These are phyloP conservation scores for Coniochaeta ligniaria DNA, from an alignment of 2,329 filamentous ascomycete genomes.

Conservation along the genomic window DNA sequence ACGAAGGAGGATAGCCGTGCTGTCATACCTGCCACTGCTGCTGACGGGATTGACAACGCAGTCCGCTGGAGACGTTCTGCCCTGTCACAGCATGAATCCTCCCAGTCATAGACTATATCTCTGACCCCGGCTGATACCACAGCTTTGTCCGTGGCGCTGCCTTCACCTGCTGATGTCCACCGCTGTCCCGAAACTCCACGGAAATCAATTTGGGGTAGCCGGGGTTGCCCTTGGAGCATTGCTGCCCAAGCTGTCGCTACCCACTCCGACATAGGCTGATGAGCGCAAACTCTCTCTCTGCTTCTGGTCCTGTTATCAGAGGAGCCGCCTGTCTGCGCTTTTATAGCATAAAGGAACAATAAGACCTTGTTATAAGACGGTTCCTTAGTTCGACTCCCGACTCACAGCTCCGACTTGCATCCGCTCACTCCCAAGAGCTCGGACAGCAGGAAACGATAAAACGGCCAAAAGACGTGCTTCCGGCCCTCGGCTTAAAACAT, in stretches of 20 bases:
- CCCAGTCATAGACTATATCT: neutral
- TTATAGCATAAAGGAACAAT: neutral
- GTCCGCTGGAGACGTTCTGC: neutral
- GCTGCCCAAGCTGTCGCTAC: constrained; percentile 31
- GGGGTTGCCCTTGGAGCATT: constrained; percentile 29
- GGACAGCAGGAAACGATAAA: constrained; percentile 2
- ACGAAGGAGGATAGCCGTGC: constrained; percentile 5
- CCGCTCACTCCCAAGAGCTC: constrained; percentile 2
- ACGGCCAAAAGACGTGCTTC: constrained; percentile 3
- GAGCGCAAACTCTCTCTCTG: constrained; percentile 8
- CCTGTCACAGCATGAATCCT: neutral
- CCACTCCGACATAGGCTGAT: constrained; percentile 26
- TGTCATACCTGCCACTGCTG: neutral
- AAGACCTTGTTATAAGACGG: neutral
- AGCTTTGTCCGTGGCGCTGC: neutral
- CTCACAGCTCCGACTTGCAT: constrained; percentile 1
- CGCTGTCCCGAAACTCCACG: constrained; percentile 7
- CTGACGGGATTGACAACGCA: neutral
- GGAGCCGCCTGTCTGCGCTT: constrained; percentile 8
- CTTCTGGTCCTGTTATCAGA: constrained; percentile 7
- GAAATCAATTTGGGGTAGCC: constrained; percentile 16
- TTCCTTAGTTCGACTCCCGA: neutral
- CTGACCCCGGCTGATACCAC: neutral
- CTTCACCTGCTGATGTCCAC: neutral
- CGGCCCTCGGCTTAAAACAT: constrained; percentile 2